Percentiles rank a stretch among this genome's conserved stretches.
phyloP scores from a whole-genome alignment of 2,329 filamentous ascomycete genomes.

The Aspergillus japonicus region DNA sequence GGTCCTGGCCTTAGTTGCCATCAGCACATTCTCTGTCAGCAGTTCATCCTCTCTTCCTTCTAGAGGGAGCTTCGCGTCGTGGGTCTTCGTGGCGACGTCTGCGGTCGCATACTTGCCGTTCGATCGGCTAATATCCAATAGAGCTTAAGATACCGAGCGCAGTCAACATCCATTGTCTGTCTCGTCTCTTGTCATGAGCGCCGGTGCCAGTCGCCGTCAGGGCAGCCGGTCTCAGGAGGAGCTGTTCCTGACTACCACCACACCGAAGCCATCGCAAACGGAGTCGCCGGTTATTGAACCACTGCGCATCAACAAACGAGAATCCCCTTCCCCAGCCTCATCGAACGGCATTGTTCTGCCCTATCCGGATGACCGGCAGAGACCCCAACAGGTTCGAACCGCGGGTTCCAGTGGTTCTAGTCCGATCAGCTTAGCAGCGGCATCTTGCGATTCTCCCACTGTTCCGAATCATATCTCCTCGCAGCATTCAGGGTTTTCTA shows the following conservation, averaged over 20 bases:
- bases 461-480: slow-evolving; percentile 28
- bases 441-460: slow-evolving; percentile 21
- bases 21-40: not conserved
- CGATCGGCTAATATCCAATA: not conserved
- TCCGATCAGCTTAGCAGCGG: slow-evolving; percentile 27
- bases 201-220: slow-evolving; percentile 50
- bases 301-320: slow-evolving; percentile 78
- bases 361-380: slow-evolving; percentile 67
- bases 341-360: slow-evolving; percentile 58
- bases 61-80: not conserved
- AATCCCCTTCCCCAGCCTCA: slow-evolving; percentile 59
- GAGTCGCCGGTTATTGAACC: slow-evolving; percentile 81
- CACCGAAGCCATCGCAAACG: slow-evolving; percentile 30
- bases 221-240: slow-evolving; percentile 77
- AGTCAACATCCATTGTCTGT: not conserved
- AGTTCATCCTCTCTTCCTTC: not conserved
- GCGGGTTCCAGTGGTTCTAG: slow-evolving; percentile 31
- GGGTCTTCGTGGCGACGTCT: not conserved
- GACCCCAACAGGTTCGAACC: slow-evolving; percentile 37
- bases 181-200: slow-evolving; percentile 41
- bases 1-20: not conserved
- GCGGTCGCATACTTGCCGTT: not conserved
- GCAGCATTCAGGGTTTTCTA: slow-evolving; percentile 39
- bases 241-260: slow-evolving; percentile 63
- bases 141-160: not conserved